Base-by-base conservation (phyloP, 306 rosid species). In the Vicia villosa region DNA sequence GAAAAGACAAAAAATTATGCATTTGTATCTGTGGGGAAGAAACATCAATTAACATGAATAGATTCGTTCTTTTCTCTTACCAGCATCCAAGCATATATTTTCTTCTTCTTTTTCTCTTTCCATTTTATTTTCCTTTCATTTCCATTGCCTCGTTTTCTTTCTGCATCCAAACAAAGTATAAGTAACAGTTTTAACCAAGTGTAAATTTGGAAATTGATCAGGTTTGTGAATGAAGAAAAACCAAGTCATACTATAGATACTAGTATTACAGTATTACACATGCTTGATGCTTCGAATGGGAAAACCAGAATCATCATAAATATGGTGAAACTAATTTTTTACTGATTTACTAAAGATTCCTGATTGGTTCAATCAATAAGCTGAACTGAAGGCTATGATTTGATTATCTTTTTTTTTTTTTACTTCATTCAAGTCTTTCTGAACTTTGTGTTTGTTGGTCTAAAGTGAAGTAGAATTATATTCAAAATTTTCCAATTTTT, bases 171-270 rank as follows among this genome's bases (percentile, higher is more conserved):
- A 15, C 22, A 30, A n/a, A 58, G 41, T 40, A n/a, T 49, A 8
- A 34, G 24, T 58, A 58, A 30, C 34, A 66, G 45, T 59, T 60
- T 62, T 56, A 61, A 22, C 54, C 62, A 60, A 17, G 51, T 51
- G 32, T 68, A n/a, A 56, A 19, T 50, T 22, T 51, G 59, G 63
- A 67, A 36, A 28, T 54, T 68, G 47, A 63, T 62, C 68, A 15
- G 20, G 32, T 43, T 42, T 21, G 26, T 63, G 55, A 52, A 34
- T 54, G 66, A 63, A 63, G 75, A 62, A 74, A 54, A 61, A 61
- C 72, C 26, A 68, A 60, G 50, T 24, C 56, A 68, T 36, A 36
- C 24, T 7, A 5, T 38, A 45, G 30, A 55, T 55, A 5, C 37
- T 55, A n/a, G n/a, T n/a, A n/a, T n/a, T n/a, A n/a, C n/a, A 55